These are phyloP conservation scores for Pseudogymnoascus sp. DNA, from an alignment of 2,329 filamentous ascomycete species.

Conservation along the genomic window DNA sequence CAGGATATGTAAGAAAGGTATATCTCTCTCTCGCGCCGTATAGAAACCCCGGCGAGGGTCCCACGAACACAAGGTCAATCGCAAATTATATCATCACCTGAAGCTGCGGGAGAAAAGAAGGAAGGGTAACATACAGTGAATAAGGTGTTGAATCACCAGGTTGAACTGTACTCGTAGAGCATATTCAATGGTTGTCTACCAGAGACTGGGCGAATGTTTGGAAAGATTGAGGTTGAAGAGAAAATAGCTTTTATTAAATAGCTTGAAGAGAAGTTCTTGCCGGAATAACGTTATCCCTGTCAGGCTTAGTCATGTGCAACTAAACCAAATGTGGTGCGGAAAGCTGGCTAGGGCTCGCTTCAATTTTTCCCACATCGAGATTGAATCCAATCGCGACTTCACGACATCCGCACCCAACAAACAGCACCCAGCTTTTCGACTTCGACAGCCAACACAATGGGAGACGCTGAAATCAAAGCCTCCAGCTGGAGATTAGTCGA, in stretches of 20 bases:
- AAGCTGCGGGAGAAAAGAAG: conserved; percentile 20
- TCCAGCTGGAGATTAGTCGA: conserved; percentile 93
- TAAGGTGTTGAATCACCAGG: neutral
- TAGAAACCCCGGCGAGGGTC: conserved; percentile 84
- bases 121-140: conserved; percentile 10
- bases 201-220: conserved; percentile 4
- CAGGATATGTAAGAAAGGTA: conserved; percentile 99
- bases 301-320: neutral
- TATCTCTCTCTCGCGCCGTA: conserved; percentile 75
- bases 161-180: neutral
- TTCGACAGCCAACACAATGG: conserved; percentile 59
- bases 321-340: conserved; percentile 7
- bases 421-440: conserved; percentile 10
- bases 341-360: conserved; percentile 10
- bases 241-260: conserved; percentile 7
- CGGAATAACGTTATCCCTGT: neutral
- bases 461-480: conserved; percentile 73
- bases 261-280: conserved; percentile 2
- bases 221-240: neutral
- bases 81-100: conserved; percentile 98
- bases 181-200: neutral
- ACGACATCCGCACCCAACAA: conserved; percentile 10
- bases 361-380: conserved; percentile 10
- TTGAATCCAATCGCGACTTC: conserved; percentile 9
- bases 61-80: conserved; percentile 84